phyloP scores from a whole-genome alignment of 371 early-diverging fungal species.

The Mortierella sp. region DNA sequence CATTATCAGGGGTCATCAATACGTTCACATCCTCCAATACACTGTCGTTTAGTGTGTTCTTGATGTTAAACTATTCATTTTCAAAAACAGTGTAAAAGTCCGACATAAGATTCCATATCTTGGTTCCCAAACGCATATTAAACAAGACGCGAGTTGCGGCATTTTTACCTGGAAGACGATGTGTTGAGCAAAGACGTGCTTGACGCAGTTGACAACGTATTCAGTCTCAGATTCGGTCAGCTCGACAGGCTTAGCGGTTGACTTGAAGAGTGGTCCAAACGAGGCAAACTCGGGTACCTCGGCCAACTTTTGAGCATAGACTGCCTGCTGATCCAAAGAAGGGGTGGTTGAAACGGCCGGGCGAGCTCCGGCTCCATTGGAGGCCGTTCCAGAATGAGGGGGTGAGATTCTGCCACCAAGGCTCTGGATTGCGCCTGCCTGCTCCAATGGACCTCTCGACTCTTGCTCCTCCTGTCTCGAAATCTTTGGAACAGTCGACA shows the following conservation, averaged over 20 bases:
- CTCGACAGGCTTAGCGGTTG: slow-evolving; percentile 79
- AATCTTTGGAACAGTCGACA: slow-evolving; percentile 83
- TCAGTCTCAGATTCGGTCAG: slow-evolving; percentile 97
- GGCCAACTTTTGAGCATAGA: slow-evolving; percentile 82
- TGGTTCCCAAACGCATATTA: slow-evolving; percentile 2
- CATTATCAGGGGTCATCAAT: slow-evolving; percentile 81
- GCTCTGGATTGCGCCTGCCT: slow-evolving; percentile 31
- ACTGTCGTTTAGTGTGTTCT: slow-evolving; percentile 94
- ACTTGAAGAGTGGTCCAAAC: slow-evolving; percentile 90
- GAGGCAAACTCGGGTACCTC: slow-evolving; percentile 85
- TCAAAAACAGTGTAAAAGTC: neutral
- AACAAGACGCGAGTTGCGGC: slow-evolving; percentile 6
- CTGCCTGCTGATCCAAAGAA: slow-evolving; percentile 73
- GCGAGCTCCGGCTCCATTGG: slow-evolving; percentile 44
- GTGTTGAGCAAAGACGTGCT: slow-evolving; percentile 92
- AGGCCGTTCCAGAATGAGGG: slow-evolving; percentile 39
- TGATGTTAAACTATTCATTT: slow-evolving; percentile 80
- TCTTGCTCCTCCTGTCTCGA: slow-evolving; percentile 86
- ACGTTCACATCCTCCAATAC: slow-evolving; percentile 93
- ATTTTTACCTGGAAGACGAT: slow-evolving; percentile 89
- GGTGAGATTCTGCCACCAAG: slow-evolving; percentile 40
- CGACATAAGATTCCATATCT: neutral
- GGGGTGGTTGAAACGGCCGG: slow-evolving; percentile 50
- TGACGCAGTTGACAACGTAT: slow-evolving; percentile 91
- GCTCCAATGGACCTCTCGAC: slow-evolving; percentile 62